Percentiles rank a stretch among this genome's conserved stretches.
Conservation (phyloP, 177 flowering plant species). For the Vitis hybrid region DNA sequence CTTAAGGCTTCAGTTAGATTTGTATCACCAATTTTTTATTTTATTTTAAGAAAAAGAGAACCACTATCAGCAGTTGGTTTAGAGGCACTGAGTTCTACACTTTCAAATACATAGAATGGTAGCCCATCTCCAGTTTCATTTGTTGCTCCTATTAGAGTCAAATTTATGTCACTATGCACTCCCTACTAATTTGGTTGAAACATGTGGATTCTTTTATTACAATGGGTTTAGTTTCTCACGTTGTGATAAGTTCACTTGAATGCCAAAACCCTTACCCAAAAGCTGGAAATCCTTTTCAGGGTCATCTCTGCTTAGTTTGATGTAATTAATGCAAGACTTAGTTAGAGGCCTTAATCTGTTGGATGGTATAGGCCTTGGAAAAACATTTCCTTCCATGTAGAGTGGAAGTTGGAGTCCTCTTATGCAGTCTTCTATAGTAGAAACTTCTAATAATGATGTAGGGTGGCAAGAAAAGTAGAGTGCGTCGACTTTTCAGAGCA, state of each 20-base stretch:
- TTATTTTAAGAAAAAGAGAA: constrained; percentile 41
- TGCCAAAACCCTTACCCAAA: too few species aligned
- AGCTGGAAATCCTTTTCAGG: too few species aligned
- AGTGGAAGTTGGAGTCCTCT: constrained; percentile 81
- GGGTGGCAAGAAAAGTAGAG: constrained; percentile 48
- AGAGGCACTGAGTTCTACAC: constrained; percentile 38
- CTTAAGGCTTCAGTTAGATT: constrained; percentile 32
- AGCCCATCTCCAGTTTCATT: constrained; percentile 54
- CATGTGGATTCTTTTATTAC: too few species aligned
- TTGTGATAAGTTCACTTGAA: too few species aligned
- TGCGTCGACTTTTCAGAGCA: constrained; percentile 30
- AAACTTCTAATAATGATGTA: constrained; percentile 47
- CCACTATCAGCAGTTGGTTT: constrained; percentile 49
- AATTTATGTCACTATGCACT: too few species aligned
- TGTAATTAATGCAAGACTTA: too few species aligned
- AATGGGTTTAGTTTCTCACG: too few species aligned
- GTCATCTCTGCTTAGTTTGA: too few species aligned
- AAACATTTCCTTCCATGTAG: constrained; percentile 42
- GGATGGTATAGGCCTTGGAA: constrained; percentile 29
- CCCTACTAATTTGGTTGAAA: too few species aligned
- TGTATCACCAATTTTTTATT: constrained; percentile 21
- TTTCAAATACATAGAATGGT: constrained; percentile 35
- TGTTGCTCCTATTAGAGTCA: constrained; percentile 5
- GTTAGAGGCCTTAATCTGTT: constrained; percentile 18
- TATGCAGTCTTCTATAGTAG: constrained; percentile 76